phyloP scores from a whole-genome alignment of 2,329 filamentous ascomycete genomes.

The Aspergillus sojae region DNA sequence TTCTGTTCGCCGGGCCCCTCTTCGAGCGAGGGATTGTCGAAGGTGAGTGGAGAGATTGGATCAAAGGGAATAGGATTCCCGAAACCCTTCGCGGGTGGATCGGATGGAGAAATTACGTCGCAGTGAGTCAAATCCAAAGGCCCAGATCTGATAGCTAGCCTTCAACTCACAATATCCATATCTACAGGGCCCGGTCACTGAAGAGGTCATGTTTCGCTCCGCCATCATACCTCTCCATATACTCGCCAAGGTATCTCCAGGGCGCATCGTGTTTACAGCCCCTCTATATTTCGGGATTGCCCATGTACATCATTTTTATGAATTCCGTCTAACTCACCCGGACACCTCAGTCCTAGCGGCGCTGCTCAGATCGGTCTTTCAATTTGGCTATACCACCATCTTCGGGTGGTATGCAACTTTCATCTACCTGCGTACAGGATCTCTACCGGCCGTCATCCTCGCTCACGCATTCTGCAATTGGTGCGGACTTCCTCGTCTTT shows the following conservation, averaged over 20 bases:
- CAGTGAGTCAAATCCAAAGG: constrained; percentile 58
- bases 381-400: constrained; percentile 86
- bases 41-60: constrained; percentile 68
- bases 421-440: constrained; percentile 81
- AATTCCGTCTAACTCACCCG: constrained; percentile 82
- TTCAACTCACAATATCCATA: constrained; percentile 15
- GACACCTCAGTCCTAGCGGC: constrained; percentile 65
- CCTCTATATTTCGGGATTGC: constrained; percentile 91
- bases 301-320: constrained; percentile 94
- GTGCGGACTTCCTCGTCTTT: constrained; percentile 84
- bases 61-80: constrained; percentile 58
- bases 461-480: constrained; percentile 91
- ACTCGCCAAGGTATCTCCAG: constrained; percentile 62
- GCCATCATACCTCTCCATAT: constrained; percentile 82
- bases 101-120: constrained; percentile 83
- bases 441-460: constrained; percentile 71
- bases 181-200: constrained; percentile 76
- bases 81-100: constrained; percentile 72
- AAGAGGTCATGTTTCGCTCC: constrained; percentile 92
- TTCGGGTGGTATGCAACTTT: constrained; percentile 96
- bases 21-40: constrained; percentile 79
- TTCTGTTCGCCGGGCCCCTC: constrained; percentile 82
- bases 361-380: constrained; percentile 73
- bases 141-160: constrained; percentile 14
- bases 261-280: constrained; percentile 72